phyloP scores from a whole-genome alignment of 257 asterid species.

The Parsonsia alboflavescens region DNA sequence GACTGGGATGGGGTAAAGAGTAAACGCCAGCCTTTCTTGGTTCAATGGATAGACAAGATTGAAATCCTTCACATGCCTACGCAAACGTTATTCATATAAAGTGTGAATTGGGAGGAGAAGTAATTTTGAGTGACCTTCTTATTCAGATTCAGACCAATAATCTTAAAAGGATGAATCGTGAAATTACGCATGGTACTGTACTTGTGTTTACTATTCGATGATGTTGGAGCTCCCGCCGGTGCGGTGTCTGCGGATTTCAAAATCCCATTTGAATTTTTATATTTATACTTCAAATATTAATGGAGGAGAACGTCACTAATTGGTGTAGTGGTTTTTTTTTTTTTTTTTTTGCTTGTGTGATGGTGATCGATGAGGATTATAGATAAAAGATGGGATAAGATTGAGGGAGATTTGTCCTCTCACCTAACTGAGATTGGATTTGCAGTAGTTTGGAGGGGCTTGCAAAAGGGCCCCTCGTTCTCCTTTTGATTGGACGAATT shows the following conservation, averaged over 20 bases:
- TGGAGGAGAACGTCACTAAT: not conserved
- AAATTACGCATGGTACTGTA: not conserved
- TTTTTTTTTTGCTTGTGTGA: no score
- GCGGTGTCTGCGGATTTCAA: not conserved
- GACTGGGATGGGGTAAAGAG: not conserved
- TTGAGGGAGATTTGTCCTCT: constrained; percentile 18
- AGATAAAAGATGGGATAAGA: constrained; percentile 4
- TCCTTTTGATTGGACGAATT: constrained; percentile 15
- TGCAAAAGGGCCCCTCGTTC: constrained; percentile 13
- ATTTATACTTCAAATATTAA: not conserved
- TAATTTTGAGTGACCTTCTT: no score
- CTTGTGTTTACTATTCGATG: not conserved
- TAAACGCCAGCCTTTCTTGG: not conserved
- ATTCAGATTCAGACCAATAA: not conserved
- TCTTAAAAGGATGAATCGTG: not conserved
- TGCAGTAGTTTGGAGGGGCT: constrained; percentile 1
- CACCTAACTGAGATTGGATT: constrained; percentile 15
- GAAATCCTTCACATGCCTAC: not conserved
- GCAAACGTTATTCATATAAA: no score
- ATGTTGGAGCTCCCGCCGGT: not conserved
- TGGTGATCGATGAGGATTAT: not conserved
- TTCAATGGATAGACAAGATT: not conserved
- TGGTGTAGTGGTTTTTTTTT: not conserved
- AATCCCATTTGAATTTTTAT: not conserved
- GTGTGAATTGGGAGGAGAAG: no score